A percentile compares a stretch with the other conserved stretches of the same genome.
phyloP scores from a whole-genome alignment of 257 asterid species.

The Solanum chilense region DNA sequence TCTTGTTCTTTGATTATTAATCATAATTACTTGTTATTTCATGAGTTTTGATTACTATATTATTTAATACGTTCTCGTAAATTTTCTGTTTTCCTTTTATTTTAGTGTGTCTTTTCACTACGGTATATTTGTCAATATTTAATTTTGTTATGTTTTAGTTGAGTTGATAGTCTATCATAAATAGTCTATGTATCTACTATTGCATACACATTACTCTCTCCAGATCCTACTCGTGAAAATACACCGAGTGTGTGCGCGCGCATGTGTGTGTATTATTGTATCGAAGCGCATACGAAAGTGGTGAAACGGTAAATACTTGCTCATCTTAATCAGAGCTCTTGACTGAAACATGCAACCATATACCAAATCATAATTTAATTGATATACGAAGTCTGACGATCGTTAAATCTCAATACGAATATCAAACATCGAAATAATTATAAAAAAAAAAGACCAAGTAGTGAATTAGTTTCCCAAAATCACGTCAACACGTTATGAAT shows the following conservation, averaged over 20 bases:
- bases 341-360: fast-evolving
- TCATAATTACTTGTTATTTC: background rate
- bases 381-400: no score
- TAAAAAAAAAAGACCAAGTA: background rate
- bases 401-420: fast-evolving
- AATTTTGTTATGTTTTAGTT: background rate
- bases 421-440: background rate
- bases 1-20: background rate
- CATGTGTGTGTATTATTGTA: background rate
- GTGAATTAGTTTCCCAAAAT: background rate
- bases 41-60: background rate
- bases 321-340: background rate
- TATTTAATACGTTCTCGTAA: background rate
- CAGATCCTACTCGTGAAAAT: background rate
- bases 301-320: background rate
- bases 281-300: background rate
- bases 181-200: background rate
- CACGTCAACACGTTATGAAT: background rate
- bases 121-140: background rate
- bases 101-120: background rate
- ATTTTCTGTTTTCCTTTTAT: background rate
- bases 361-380: fast-evolving
- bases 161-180: background rate
- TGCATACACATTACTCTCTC: fast-evolving
- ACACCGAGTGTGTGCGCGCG: background rate